Percentiles rank a stretch among this genome's conserved stretches.
Conservation (phyloP, 352 stramenopile genomes). For the Phytopythium kandeliae region DNA sequence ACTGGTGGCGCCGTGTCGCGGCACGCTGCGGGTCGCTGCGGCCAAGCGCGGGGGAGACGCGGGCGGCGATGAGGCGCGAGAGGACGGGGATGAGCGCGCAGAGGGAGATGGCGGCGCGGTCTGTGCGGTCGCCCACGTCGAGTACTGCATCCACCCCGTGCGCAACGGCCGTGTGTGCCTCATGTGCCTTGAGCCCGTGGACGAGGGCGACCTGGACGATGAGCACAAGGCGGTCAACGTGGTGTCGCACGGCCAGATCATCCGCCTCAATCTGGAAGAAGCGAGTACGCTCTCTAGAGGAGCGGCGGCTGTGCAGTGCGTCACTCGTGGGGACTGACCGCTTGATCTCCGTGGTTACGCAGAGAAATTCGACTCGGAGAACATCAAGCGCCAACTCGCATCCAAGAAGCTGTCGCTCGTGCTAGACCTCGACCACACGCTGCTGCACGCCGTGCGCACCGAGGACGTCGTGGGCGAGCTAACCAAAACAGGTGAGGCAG, state of each 20-base stretch:
- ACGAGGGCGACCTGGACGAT: constrained; percentile 54
- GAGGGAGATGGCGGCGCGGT: constrained; percentile 1
- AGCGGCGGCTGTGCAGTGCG: constrained; percentile 5
- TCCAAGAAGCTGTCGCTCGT: constrained; percentile 93
- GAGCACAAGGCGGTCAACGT: constrained; percentile 60
- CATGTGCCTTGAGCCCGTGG: constrained; percentile 72
- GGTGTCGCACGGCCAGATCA: constrained; percentile 83
- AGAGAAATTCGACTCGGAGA: constrained; percentile 86
- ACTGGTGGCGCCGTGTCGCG: constrained; percentile 85
- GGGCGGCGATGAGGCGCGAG: constrained; percentile 8
- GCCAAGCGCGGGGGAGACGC: constrained; percentile 16
- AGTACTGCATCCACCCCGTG: constrained; percentile 78
- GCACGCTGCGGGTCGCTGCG: constrained; percentile 57
- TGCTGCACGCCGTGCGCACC: constrained; percentile 91
- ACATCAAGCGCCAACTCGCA: constrained; percentile 81
- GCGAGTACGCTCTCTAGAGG: constrained; percentile 88
- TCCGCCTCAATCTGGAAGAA: constrained; percentile 96
- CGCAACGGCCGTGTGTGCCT: constrained; percentile 71
- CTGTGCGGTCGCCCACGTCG: constrained; percentile 45
- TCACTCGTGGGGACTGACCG: constrained; percentile 9
- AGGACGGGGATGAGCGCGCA: neutral
- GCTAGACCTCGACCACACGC: constrained; percentile 96
- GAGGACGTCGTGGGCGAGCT: constrained; percentile 65
- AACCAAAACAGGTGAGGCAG: constrained; percentile 34
- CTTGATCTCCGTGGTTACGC: constrained; percentile 6